These are phyloP conservation scores for Camellia lanceoleosa DNA, from an alignment of 148 eudicot species.

Conservation along the genomic window DNA sequence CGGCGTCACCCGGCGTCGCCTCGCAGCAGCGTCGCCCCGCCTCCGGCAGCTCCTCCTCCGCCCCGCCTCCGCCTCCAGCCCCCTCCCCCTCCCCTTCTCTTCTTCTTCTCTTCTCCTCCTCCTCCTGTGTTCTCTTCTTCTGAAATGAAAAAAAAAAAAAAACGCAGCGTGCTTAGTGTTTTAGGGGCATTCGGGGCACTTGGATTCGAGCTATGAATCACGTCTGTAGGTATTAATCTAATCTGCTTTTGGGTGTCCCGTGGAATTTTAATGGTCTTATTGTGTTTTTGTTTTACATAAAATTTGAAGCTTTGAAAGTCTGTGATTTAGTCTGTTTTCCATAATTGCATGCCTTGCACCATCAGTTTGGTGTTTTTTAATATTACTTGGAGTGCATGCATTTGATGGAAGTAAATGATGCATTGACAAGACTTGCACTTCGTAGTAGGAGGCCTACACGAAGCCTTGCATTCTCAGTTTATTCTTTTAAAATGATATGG, in stretches of 20 bases:
- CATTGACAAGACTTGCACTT: neutral
- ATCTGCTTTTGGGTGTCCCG: neutral
- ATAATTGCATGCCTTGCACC: neutral
- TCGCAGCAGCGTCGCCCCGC: too few relatives aligned
- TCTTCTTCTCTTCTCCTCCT: too few relatives aligned
- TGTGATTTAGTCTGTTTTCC: neutral
- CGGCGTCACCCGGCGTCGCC: too few relatives aligned
- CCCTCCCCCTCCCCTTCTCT: too few relatives aligned
- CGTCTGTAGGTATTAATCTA: neutral
- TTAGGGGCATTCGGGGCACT: too few relatives aligned
- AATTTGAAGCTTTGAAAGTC: slow-evolving; percentile 9
- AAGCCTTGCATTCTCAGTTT: neutral
- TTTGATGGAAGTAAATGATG: neutral
- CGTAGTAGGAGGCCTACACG: neutral
- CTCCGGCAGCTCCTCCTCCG: too few relatives aligned
- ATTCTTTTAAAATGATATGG: neutral
- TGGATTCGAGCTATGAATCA: too few relatives aligned
- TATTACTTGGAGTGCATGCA: neutral
- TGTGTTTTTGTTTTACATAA: neutral
- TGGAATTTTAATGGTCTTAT: neutral
- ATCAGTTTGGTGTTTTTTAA: neutral
- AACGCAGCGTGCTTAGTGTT: too few relatives aligned
- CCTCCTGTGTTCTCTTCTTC: too few relatives aligned
- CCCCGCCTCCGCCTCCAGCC: too few relatives aligned
- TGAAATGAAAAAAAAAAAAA: too few relatives aligned